Percentiles rank a stretch among this genome's conserved stretches.
Evolutionary conservation across 495 filamentous ascomycete genomes (phyloP).

Genomic region (Neurospora discreta): DNA sequence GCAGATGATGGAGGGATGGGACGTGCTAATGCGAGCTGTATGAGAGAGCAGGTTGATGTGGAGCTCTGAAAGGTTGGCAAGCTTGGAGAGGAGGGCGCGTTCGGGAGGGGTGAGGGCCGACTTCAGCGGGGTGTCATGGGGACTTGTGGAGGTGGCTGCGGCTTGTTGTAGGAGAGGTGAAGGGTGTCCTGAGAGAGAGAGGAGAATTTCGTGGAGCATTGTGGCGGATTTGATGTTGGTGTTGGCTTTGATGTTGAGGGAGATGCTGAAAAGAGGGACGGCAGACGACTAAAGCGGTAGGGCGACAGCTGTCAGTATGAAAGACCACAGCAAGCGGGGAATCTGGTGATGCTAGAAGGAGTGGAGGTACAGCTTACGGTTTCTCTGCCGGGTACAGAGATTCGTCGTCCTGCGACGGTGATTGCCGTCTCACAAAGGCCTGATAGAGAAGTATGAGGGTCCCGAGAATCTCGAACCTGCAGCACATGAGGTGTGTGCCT

Average conservation of each 20-base stretch:
- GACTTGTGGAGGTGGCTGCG: constrained; percentile 21
- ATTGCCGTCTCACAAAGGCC: constrained; percentile 15
- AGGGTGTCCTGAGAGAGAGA: constrained; percentile 86
- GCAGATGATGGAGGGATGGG: constrained; percentile 69
- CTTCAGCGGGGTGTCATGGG: constrained; percentile 21
- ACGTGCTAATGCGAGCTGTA: constrained; percentile 51
- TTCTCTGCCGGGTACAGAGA: neutral
- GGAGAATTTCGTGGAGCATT: constrained; percentile 96
- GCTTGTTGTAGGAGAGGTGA: constrained; percentile 62
- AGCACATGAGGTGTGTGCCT: constrained; percentile 19
- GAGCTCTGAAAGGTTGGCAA: constrained; percentile 63
- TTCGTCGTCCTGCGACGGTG: constrained; percentile 15
- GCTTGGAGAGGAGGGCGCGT: constrained; percentile 64
- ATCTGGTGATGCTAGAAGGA: neutral
- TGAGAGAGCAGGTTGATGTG: constrained; percentile 57
- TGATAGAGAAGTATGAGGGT: constrained; percentile 35
- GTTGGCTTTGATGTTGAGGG: neutral
- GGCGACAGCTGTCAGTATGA: neutral
- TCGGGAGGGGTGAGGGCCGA: constrained; percentile 60
- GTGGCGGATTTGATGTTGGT: constrained; percentile 3
- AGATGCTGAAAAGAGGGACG: neutral
- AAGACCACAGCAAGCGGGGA: neutral
- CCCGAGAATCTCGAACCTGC: constrained; percentile 39
- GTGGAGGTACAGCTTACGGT: neutral
- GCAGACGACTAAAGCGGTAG: neutral